Percentiles rank a stretch among this genome's conserved stretches.
Conservation (phyloP, 2,329 filamentous ascomycete species). For the Penicillium sp. region DNA sequence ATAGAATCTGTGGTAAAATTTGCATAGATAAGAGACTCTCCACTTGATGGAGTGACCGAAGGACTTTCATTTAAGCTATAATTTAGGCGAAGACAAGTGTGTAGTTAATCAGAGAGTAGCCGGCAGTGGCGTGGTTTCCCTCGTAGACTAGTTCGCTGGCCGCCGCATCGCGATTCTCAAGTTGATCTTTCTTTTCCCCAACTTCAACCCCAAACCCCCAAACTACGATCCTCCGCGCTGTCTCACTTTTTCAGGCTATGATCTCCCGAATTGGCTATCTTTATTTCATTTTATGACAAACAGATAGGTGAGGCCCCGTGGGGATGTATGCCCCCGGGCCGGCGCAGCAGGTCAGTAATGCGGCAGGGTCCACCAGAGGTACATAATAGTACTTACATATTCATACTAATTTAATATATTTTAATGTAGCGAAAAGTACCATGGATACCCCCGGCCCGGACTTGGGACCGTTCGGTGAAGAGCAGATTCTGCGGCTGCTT, state of each 20-base stretch:
- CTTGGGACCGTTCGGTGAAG: background rate
- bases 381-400: background rate
- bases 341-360: background rate
- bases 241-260: background rate
- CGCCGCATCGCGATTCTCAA: background rate
- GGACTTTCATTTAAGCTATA: background rate
- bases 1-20: background rate
- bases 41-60: background rate
- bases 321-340: constrained; percentile 4
- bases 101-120: background rate
- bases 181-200: background rate
- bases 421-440: background rate
- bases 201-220: background rate
- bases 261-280: background rate
- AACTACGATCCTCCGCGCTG: constrained; percentile 1
- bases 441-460: background rate
- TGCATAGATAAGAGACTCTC: background rate
- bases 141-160: background rate
- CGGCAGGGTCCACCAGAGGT: background rate
- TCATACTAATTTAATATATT: accelerated
- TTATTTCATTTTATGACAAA: constrained; percentile 6
- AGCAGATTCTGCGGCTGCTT: background rate
- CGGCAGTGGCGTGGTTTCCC: background rate
- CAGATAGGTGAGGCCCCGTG: constrained; percentile 4
- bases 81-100: background rate